Evolutionary conservation across 768 basidiomycete species (phyloP), one percentile per base, ranked within the genome.

Genomic region (Agrocybe chaxingu): DNA sequence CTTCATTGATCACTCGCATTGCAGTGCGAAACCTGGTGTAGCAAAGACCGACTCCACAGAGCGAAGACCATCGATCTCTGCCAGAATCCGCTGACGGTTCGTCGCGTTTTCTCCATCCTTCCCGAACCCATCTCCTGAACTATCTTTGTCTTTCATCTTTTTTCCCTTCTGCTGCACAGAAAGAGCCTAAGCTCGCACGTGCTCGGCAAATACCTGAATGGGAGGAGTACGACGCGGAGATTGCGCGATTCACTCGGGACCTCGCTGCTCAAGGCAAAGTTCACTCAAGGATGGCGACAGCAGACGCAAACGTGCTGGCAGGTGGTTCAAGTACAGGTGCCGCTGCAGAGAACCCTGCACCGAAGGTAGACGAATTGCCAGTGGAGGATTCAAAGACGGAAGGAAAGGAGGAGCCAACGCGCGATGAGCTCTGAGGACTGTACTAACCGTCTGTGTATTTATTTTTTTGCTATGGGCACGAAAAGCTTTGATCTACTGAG

Each of bases 11-110:
- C 43, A 40, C 35, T 38, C 31, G 10, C 59, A 56, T 57, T 35
- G 48, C 44, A 92, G 91, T 98, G 96, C 65, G 96, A 98, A 75
- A 98, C 96, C 0, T 98, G 97, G 97, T 99, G 97, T 61, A 90
- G 87, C 75, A 91, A 90, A 64, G 89, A 92, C 59, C 76, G 91
- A 36, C 68, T 93, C 0, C 70, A 90, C 60, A 78, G 83, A 76
- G 87, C 85, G 1, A 92, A 91, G 69, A 92, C 89, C 6, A 96
- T 98, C 53, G 96, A 98, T 63, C 79, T 98, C 4, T 98, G 96
- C 66, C 94, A 97, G 67, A 97, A 98, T 61, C 95, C 95, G 4
- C 74, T 97, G 45, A 98, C 95, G 42, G 93, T 94, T 47, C 53
- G 83, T 73, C 24, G 8, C 19, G 7, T 31, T 19, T 42, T 34